Percentiles rank a stretch among this genome's conserved stretches.
Conservation (phyloP, 805 yeast species). For the Nematodospora valgi region DNA sequence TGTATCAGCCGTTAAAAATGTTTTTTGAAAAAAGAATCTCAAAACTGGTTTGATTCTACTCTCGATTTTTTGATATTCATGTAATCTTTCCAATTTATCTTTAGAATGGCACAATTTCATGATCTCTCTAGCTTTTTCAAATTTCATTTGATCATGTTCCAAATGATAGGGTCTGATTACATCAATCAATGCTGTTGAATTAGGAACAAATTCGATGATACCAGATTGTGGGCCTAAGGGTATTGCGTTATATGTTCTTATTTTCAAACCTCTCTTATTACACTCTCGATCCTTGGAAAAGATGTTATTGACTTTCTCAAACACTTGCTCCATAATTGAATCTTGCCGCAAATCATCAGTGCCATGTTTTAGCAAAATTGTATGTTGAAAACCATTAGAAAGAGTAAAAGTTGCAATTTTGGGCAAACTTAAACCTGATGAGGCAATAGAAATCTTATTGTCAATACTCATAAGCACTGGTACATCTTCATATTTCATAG, state of each 20-base stretch:
- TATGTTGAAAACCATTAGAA: constrained; percentile 57
- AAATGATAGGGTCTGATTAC: constrained; percentile 63
- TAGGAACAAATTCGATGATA: constrained; percentile 81
- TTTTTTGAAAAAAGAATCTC: constrained; percentile 64
- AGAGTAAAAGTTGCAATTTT: constrained; percentile 60
- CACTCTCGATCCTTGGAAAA: constrained; percentile 55
- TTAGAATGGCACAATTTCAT: constrained; percentile 59
- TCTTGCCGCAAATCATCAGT: constrained; percentile 94
- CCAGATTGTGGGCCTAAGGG: constrained; percentile 90
- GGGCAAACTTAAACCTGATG: constrained; percentile 85
- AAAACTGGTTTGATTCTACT: constrained; percentile 61
- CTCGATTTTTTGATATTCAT: constrained; percentile 46
- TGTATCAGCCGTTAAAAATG: constrained; percentile 59
- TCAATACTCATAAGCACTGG: constrained; percentile 49
- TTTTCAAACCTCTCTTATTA: constrained; percentile 51
- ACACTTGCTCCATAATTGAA: constrained; percentile 96
- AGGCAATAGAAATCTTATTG: constrained; percentile 54
- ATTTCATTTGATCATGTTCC: constrained; percentile 34
- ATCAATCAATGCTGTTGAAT: constrained; percentile 70
- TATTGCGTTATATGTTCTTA: constrained; percentile 84
- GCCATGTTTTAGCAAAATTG: constrained; percentile 74
- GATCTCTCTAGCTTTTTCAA: constrained; percentile 55
- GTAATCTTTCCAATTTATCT: constrained; percentile 40
- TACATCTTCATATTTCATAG: constrained; percentile 42
- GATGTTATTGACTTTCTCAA: constrained; percentile 75